Evolutionary conservation across 1,284 basidiomycete species (phyloP).

Genomic region (Pterula multifida): DNA sequence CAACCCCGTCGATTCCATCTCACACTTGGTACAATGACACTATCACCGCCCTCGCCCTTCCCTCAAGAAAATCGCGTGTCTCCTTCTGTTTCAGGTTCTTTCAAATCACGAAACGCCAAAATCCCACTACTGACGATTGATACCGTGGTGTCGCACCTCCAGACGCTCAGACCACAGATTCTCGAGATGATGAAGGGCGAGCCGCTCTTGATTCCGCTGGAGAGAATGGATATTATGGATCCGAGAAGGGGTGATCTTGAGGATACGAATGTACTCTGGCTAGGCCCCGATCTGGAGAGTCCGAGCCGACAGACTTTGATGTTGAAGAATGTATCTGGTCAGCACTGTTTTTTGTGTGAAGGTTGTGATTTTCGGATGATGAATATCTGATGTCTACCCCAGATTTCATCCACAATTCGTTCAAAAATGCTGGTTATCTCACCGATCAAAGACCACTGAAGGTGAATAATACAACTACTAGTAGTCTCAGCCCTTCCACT

Average conservation of each 20-base stretch:
- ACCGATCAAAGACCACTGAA: slow-evolving; percentile 29
- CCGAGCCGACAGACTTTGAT: not conserved
- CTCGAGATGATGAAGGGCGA: slow-evolving; percentile 17
- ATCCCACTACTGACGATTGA: not conserved
- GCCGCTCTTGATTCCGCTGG: slow-evolving; percentile 24
- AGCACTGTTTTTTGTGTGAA: not conserved
- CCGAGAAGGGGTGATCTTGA: slow-evolving; percentile 22
- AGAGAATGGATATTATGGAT: slow-evolving; percentile 30
- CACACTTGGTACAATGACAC: slow-evolving; percentile 38
- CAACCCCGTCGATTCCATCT: slow-evolving; percentile 34
- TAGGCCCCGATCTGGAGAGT: slow-evolving; percentile 22
- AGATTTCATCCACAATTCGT: slow-evolving; percentile 21
- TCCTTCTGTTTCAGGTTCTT: not conserved
- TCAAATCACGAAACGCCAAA: too few species aligned
- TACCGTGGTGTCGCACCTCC: not conserved
- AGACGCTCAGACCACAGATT: not conserved
- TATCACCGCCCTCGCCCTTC: slow-evolving; percentile 11
- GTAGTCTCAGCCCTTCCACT: too few species aligned
- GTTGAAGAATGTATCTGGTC: not conserved
- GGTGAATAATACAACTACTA: slow-evolving; percentile 15
- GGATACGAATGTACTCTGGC: slow-evolving; percentile 36
- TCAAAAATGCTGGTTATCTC: slow-evolving; percentile 25
- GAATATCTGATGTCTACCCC: slow-evolving; percentile 8
- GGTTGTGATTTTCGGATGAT: not conserved
- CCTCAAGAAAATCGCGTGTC: not conserved